These are phyloP conservation scores for Xylariomycetidae sp. DNA, from an alignment of 2,329 filamentous ascomycete species.

Conservation along the genomic window DNA sequence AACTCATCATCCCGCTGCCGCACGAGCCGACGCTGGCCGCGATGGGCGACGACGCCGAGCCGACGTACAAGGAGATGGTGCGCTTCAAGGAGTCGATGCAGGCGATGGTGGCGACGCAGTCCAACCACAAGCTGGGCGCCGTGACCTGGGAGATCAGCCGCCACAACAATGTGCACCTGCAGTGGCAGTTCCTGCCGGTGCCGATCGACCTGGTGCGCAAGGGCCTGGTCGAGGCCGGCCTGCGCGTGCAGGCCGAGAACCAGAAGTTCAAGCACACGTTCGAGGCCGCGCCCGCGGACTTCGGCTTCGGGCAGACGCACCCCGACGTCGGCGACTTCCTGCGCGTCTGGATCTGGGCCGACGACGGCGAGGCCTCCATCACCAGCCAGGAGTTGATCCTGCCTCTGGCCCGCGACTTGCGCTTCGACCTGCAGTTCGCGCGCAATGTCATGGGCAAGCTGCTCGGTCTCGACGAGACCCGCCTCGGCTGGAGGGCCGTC, in stretches of 20 bases:
- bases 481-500: conserved; percentile 82
- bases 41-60: conserved; percentile 56
- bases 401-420: conserved; percentile 61
- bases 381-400: conserved; percentile 68
- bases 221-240: conserved; percentile 79
- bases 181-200: conserved; percentile 89
- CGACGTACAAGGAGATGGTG: conserved; percentile 73
- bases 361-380: conserved; percentile 46
- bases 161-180: conserved; percentile 72
- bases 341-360: conserved; percentile 72
- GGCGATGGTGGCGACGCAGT: conserved; percentile 61
- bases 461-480: conserved; percentile 67
- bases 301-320: too few species aligned
- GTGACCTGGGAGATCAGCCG: conserved; percentile 93
- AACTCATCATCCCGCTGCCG: conserved; percentile 83
- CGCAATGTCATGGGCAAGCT: conserved; percentile 84
- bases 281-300: too few species aligned
- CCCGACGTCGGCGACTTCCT: conserved; percentile 68
- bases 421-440: conserved; percentile 89
- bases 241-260: conserved; percentile 84
- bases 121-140: conserved; percentile 60
- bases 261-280: conserved; percentile 46
- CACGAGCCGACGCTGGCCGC: conserved; percentile 70
- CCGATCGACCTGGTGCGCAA: conserved; percentile 60
- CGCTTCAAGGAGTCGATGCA: conserved; percentile 73